Percentiles rank a stretch among this genome's conserved stretches.
Evolutionary conservation across 805 yeast species (phyloP).

Genomic region (Kuraishia borneana): DNA sequence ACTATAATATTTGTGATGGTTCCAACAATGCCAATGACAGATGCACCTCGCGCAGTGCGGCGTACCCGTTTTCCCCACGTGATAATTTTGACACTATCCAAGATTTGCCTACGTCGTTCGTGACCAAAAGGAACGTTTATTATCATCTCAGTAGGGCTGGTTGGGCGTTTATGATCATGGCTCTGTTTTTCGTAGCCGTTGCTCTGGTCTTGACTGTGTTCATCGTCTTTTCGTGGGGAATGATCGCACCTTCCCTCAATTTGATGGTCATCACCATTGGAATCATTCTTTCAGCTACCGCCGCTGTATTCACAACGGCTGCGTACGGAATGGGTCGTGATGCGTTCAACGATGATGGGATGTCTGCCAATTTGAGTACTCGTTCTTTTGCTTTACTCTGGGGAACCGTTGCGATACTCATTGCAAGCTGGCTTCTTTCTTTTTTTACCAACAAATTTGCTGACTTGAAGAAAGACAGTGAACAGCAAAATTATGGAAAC

Average conservation of each 20-base stretch:
- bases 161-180: constrained; percentile 52
- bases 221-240: constrained; percentile 3
- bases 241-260: constrained; percentile 12
- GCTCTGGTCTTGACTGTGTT: constrained; percentile 19
- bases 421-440: constrained; percentile 5
- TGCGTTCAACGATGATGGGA: constrained; percentile 32
- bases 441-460: neutral
- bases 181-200: constrained; percentile 40
- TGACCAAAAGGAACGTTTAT: constrained; percentile 34
- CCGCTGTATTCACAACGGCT: constrained; percentile 41
- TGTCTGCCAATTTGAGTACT: constrained; percentile 30
- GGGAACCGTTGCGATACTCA: constrained; percentile 28
- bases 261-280: constrained; percentile 18
- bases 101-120: constrained; percentile 45
- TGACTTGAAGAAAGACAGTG: neutral
- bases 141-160: constrained; percentile 62
- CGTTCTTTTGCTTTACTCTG: constrained; percentile 53
- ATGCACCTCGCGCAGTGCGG: constrained; percentile 53
- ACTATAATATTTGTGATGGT: constrained; percentile 48
- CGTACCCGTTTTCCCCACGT: constrained; percentile 76
- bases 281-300: constrained; percentile 29
- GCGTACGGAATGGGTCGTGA: constrained; percentile 42
- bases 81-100: constrained; percentile 50
- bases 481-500: neutral
- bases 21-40: constrained; percentile 31